Evolutionary conservation across 192 early-diverging fungal species (phyloP), one percentile per base, ranked within the genome.

Genomic region (Mortierella alpina): DNA sequence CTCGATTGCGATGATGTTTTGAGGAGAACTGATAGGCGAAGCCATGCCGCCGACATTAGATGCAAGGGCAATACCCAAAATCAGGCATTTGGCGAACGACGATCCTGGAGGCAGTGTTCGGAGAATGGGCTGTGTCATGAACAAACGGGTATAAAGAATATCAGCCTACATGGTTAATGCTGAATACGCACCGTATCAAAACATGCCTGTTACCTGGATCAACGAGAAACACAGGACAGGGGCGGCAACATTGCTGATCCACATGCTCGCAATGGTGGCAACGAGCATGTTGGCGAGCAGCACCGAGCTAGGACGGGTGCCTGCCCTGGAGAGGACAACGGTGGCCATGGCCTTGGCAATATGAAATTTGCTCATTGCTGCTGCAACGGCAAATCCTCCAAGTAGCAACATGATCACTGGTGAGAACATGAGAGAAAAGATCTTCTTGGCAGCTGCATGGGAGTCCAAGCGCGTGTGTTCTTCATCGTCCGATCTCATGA

Each of bases 21-120:
- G 97, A n/a, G 97, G 97, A 15, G 95, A 96, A 17, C 95, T 92
- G 70, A 99, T 99, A 13, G 97, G 97, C 18, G 95, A 95, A 4
- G 97, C 93, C 97, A 99, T 99, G 40, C 97, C 97, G 57, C 97
- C 97, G 20, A 99, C 89, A 57, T 99, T 99, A 15, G 96, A 93
- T 2, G 97, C 97, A 72, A 99, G 82, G 6, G 97, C 97, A 81
- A 99, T 99, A n/a, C 97, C 97, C 51, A 99, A 86, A 49, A 99
- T 94, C 41, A 99, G 89, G 65, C 93, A 94, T 20, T 90, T 92
- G 18, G 88, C 94, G 85, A 97, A 99, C 0, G 91, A 76, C 18
- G 90, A 93, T 67, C 88, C 84, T n/a, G 82, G 85, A 4, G 96
- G 95, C 17, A 98, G 84, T 49, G 94, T 97, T 71, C 96, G 92